These are phyloP conservation scores for Reticulascus tulasneorum DNA, from an alignment of 2,329 filamentous ascomycete genomes.

Conservation along the genomic window DNA sequence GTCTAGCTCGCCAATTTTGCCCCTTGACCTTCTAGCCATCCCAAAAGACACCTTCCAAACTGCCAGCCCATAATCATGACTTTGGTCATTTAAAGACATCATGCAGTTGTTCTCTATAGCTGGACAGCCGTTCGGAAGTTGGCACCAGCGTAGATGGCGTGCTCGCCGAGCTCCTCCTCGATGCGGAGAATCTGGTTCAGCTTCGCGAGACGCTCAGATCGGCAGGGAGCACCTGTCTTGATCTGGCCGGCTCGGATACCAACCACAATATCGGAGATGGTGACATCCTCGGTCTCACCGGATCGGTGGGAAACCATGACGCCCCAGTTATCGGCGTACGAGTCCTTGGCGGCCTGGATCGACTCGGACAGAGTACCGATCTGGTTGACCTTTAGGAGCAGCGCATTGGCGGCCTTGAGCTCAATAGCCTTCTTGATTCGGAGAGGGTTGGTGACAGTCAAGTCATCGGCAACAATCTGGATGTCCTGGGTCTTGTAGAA, in stretches of 20 bases:
- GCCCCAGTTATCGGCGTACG: slow-evolving; percentile 91
- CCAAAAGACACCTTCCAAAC: too few species aligned
- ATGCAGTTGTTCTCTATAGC: too few species aligned
- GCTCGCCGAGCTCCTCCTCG: slow-evolving; percentile 94
- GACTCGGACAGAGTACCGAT: slow-evolving; percentile 98
- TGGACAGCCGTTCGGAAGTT: slow-evolving; percentile 91
- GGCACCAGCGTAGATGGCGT: slow-evolving; percentile 85
- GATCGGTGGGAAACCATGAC: slow-evolving; percentile 99
- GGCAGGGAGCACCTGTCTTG: slow-evolving; percentile 95
- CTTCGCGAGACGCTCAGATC: slow-evolving; percentile 98
- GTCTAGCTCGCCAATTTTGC: too few species aligned
- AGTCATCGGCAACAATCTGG: slow-evolving; percentile 97
- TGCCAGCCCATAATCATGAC: too few species aligned
- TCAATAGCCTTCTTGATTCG: slow-evolving; percentile 99
- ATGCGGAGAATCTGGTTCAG: slow-evolving; percentile 99
- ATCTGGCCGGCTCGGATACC: slow-evolving; percentile 96
- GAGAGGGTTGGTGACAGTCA: slow-evolving; percentile 98
- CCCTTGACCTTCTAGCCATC: too few species aligned
- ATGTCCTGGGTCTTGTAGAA: slow-evolving; percentile 99
- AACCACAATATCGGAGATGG: slow-evolving; percentile 96
- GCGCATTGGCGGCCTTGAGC: slow-evolving; percentile 96
- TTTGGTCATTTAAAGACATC: too few species aligned
- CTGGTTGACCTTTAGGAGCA: slow-evolving; percentile 99
- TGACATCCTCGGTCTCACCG: slow-evolving; percentile 99
- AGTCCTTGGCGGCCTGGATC: slow-evolving; percentile 98